Evolutionary conservation across 1,284 basidiomycete species (phyloP), one percentile per base, ranked within the genome.

Genomic region (Heterobasidion occidentale): DNA sequence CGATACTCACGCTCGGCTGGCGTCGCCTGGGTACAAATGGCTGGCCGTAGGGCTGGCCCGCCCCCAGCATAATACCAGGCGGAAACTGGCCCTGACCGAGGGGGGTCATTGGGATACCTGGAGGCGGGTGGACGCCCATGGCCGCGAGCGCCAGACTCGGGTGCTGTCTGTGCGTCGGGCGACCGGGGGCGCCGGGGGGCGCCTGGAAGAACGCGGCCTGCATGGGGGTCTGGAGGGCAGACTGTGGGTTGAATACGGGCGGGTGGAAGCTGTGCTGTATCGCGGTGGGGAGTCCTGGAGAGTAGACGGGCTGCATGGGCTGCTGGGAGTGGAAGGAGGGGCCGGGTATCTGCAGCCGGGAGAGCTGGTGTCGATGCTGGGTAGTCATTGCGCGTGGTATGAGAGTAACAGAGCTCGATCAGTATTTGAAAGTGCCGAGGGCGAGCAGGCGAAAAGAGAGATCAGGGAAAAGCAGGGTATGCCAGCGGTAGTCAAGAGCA

Each of bases 141-240:
- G 80, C 78, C 52, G 76, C 78, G 51, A 85, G 70, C 42, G 77
- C 77, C 3, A 88, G 73, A 65, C 84, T 89, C 11, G 81, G 76
- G 61, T 83, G 79, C 78, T 81, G 50, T 52, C 71, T 58, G 65
- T 73, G 60, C 11, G 42, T 48, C 0, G 83, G 84, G 52, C 81
- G 77, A 68, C 74, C 6, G 83, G 82, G 1, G 76, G 74, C 46
- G 70, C 72, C 47, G 78, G 78, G 9, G 74, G 50, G 77, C 20
- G 73, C 76, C 2, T 75, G 72, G 59, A 72, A 72, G 63, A 88
- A 89, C 62, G 77, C 78, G 20, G 78, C 65, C 64, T 88, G 88
- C 74, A 88, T 82, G 49, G 87, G 87, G 2, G 86, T 88, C 66
- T 86, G 86, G 51, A 88, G 63, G 45, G 67, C 67, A 47, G 77